Evolutionary conservation across 2,329 filamentous ascomycete genomes (phyloP), one percentile per base, ranked within the genome.

Genomic region (Neoscytalidium dimidiatum): DNA sequence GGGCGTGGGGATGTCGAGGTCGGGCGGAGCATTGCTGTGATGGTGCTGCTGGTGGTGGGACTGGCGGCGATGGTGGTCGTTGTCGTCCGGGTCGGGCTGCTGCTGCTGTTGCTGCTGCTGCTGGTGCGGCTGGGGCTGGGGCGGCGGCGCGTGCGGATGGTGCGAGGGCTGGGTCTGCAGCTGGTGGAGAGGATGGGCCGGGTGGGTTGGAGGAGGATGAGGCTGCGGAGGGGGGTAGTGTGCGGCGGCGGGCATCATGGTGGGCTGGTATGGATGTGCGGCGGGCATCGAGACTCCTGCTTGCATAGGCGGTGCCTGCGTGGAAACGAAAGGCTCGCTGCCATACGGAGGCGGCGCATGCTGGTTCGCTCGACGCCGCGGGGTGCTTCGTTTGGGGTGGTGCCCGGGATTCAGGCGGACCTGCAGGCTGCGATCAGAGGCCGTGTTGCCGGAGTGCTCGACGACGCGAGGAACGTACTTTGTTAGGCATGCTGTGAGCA

Each of bases 1-100:
- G 28, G 66, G 66, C 14, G 57, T 60, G 64, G 65, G 65, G 26
- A 67, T 57, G 65, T 67, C 65, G 46, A 67, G 66, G 58, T 61
- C 62, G 31, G 66, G 66, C 26, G 58, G 66, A n/a, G 60, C 29
- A 29, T 35, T 66, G 48, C 3, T 35, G 41, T 67, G 65, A 48
- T 64, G 43, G 19, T 64, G 44, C 44, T 31, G 31, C 51, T 51
- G 26, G 21, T 29, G 62, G n/a, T 19, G 28, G 44, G 14, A 31
- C 19, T 64, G 49, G 49, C 23, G 62, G 41, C 31, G 38, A 29
- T 57, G 64, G 62, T 57, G 35, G 62, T 64, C 49, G 26, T 64
- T 49, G 28, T 64, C 49, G 51, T 53, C 49, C 46, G 44, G 46
- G 60, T 63, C 58, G 41, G 43, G 43, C 33, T 35, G 43, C 28